A percentile compares a stretch with the other conserved stretches of the same genome.
Evolutionary conservation across 2,329 filamentous ascomycete species (phyloP).

Genomic region (Ophiostoma piceae): DNA sequence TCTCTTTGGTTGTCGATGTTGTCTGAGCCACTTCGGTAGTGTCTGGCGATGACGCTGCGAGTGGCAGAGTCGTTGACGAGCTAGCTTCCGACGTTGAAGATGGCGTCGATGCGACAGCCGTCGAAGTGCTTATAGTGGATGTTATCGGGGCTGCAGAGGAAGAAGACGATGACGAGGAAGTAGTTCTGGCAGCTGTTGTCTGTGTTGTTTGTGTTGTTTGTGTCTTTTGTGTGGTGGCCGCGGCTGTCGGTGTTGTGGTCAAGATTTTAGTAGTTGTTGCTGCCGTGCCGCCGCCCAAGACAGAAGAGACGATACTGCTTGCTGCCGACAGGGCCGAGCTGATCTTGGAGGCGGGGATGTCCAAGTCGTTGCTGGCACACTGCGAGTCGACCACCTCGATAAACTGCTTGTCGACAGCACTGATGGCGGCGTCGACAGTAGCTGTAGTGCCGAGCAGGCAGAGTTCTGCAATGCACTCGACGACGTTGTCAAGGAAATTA

Average conservation of each 20-base stretch:
- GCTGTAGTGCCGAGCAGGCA: slow-evolving; percentile 22
- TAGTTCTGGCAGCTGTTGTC: background rate
- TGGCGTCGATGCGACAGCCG: background rate
- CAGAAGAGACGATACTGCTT: slow-evolving; percentile 21
- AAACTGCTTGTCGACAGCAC: slow-evolving; percentile 19
- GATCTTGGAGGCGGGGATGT: slow-evolving; percentile 19
- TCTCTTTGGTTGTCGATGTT: slow-evolving; percentile 11
- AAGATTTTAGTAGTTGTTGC: slow-evolving; percentile 14
- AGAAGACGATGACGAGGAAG: background rate
- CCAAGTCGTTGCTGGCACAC: slow-evolving; percentile 20
- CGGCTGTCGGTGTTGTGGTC: background rate
- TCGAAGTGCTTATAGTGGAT: background rate
- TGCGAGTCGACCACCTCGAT: slow-evolving; percentile 22
- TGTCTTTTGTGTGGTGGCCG: slow-evolving; percentile 1
- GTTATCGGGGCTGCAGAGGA: background rate
- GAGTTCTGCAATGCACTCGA: slow-evolving; percentile 24
- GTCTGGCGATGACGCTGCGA: background rate
- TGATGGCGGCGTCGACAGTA: slow-evolving; percentile 16
- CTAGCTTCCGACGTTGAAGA: background rate
- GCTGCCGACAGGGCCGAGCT: slow-evolving; percentile 24
- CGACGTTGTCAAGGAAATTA: slow-evolving; percentile 24
- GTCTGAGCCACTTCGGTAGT: background rate
- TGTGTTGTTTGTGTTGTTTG: background rate
- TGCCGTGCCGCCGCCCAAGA: slow-evolving; percentile 11
- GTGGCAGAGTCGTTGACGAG: background rate